phyloP scores from a whole-genome alignment of 2,329 filamentous ascomycete species.

The Pseudonectria buxi region DNA sequence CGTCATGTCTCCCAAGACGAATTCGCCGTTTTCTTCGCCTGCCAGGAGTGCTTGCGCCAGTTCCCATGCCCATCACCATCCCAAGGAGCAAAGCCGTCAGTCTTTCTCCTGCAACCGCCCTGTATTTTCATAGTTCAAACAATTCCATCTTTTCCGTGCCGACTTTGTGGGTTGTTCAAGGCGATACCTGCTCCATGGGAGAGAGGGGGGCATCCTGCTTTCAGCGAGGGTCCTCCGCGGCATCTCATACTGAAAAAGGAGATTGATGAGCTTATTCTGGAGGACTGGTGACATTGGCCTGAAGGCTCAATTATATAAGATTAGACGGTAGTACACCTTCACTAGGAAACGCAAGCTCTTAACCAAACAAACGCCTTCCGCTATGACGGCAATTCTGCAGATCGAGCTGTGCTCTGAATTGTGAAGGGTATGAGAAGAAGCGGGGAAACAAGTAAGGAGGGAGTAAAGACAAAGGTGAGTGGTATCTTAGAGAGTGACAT shows the following conservation, averaged over 20 bases:
- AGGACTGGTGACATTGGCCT: conserved; percentile 16
- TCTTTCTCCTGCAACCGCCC: conserved; percentile 14
- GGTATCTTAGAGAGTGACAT: conserved; percentile 65
- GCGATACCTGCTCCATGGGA: conserved; percentile 22
- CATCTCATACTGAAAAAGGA: conserved; percentile 17
- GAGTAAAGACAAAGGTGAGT: conserved; percentile 19
- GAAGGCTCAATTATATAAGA: conserved; percentile 38
- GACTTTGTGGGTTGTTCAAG: conserved; percentile 27
- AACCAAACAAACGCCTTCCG: conserved; percentile 46
- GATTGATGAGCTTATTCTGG: conserved; percentile 13
- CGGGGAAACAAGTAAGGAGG: conserved; percentile 21
- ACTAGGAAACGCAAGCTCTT: conserved; percentile 40
- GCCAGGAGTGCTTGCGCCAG: conserved; percentile 9
- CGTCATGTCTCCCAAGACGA: conserved; percentile 4
- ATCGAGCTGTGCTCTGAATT: conserved; percentile 28
- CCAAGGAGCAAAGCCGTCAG: conserved; percentile 16
- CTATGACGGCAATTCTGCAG: conserved; percentile 41
- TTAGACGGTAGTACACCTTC: conserved; percentile 47
- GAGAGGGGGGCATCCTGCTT: conserved; percentile 5
- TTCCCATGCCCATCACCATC: conserved; percentile 11
- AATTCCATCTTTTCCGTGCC: conserved; percentile 23
- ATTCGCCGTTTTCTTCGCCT: conserved; percentile 7
- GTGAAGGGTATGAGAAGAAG: conserved; percentile 24
- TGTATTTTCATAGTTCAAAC: conserved; percentile 13
- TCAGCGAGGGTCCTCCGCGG: conserved; percentile 12